Evolutionary conservation across 768 basidiomycete species (phyloP).

Genomic region (Leccinum subtestaceum): DNA sequence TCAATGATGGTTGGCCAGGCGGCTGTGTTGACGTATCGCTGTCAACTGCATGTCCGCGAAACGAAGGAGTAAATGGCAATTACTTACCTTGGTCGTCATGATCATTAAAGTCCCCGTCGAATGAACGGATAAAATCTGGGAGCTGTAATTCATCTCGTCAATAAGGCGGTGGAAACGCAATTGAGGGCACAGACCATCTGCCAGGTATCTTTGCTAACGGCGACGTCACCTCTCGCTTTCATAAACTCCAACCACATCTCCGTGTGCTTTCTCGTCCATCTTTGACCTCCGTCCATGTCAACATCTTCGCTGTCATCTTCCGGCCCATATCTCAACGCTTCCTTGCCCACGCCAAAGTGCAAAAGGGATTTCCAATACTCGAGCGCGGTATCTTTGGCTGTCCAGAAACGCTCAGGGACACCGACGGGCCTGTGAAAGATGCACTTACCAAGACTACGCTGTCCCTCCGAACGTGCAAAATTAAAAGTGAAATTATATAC

Average conservation of each 20-base stretch:
- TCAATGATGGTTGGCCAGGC: conserved; percentile 90
- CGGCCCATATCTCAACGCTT: conserved; percentile 51
- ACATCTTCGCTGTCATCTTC: conserved; percentile 47
- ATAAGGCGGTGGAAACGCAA: not conserved
- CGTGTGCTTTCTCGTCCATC: conserved; percentile 63
- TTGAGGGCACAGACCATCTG: conserved; percentile 56
- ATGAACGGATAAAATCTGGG: conserved; percentile 71
- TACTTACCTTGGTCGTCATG: conserved; percentile 80
- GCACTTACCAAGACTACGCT: conserved; percentile 71
- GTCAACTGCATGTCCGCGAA: not conserved
- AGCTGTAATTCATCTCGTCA: conserved; percentile 47
- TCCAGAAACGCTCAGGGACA: not conserved
- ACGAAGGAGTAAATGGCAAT: conserved; percentile 14
- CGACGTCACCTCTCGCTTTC: conserved; percentile 58
- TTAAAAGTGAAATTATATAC: conserved; percentile 83
- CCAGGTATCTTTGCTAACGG: conserved; percentile 89
- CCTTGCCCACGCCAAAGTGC: conserved; percentile 65
- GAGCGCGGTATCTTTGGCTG: conserved; percentile 68
- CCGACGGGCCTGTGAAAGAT: not conserved
- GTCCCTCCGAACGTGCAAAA: conserved; percentile 72
- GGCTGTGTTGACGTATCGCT: conserved; percentile 39
- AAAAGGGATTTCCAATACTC: conserved; percentile 80
- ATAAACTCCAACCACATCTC: conserved; percentile 82
- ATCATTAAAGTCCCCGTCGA: conserved; percentile 67
- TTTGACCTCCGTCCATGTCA: conserved; percentile 40